Percentiles rank a stretch among this genome's conserved stretches.
These are phyloP conservation scores for Pyrrhoderma lamaoense DNA, from an alignment of 1,284 basidiomycete genomes.

Conservation along the genomic window DNA sequence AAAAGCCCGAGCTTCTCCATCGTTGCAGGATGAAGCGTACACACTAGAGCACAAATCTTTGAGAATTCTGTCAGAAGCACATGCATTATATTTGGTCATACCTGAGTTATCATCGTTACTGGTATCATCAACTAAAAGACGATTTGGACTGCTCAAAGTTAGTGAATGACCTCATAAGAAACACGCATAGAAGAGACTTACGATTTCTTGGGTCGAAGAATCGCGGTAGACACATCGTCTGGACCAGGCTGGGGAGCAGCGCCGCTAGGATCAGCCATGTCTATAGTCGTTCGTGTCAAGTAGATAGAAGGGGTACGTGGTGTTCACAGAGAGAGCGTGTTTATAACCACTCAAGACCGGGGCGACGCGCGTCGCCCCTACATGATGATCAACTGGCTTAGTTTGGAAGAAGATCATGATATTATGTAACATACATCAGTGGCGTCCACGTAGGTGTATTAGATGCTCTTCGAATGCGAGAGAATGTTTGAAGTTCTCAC, in stretches of 20 bases:
- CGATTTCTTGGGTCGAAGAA: conserved; percentile 94
- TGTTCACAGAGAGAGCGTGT: conserved; percentile 16
- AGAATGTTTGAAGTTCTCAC: too few species aligned
- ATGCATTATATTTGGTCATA: conserved; percentile 27
- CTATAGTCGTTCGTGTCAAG: conserved; percentile 12
- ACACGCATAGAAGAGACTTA: conserved; percentile 38
- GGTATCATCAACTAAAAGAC: conserved; percentile 90
- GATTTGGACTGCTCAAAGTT: conserved; percentile 66
- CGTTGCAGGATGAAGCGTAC: conserved; percentile 90
- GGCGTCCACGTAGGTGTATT: too few species aligned
- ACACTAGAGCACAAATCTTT: conserved; percentile 45
- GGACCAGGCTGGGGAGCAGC: conserved; percentile 67
- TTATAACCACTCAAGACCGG: conserved; percentile 26
- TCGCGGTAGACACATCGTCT: conserved; percentile 88
- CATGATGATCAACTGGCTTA: conserved; percentile 1
- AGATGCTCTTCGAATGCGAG: too few species aligned
- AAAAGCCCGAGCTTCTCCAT: conserved; percentile 96
- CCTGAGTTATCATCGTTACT: conserved; percentile 90
- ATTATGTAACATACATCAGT: neutral
- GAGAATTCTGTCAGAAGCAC: neutral
- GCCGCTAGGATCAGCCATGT: conserved; percentile 73
- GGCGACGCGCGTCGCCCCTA: conserved; percentile 33
- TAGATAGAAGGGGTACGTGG: conserved; percentile 18
- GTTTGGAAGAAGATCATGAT: neutral
- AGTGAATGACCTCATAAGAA: conserved; percentile 4